Evolutionary conservation across 2,329 filamentous ascomycete species (phyloP), one percentile per base, ranked within the genome.

Genomic region (Dendryphion nanum): DNA sequence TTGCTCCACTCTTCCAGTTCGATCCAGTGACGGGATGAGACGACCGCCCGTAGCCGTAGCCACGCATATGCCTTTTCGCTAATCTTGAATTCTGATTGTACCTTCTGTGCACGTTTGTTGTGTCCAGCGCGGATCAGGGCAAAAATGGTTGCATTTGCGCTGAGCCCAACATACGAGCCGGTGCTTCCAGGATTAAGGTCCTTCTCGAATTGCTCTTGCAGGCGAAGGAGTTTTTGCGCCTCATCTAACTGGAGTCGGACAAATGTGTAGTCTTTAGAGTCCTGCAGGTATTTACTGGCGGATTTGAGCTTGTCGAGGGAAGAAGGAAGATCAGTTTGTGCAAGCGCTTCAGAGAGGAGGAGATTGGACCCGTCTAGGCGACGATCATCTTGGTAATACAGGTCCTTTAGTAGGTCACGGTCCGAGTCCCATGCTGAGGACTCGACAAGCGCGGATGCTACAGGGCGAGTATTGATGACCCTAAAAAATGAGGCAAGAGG

Each of bases 341-440:
- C 70, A 6, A 98, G 73, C 1, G 90, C 87, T 67, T 98, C 91
- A 15, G 82, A 81, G 12, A 98, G 73, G 42, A 97, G 86, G 2
- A 98, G 81, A 41, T 89, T 86, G 0, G 91, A 86, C 3, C 93
- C 89, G 48, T 97, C 93, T 4, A 89, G 73, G 3, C 90, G 81
- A 4, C 91, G 82, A 62, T 98, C 93, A 55, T 97, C 93, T 68
- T 97, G 93, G 63, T 98, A 98, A 70, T 93, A 98, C 3, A 98
- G 74, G 59, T 97, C 93, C 58, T 97, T 98, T 18, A 98, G 79
- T 16, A 98, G 67, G 37, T 86, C 82, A 1, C 79, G 77, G 53
- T 95, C 89, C 55, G 95, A 85, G 35, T 87, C 81, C 35, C 78
- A 74, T 0, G 93, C 91, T 0, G 84, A 85, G 2, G 89, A 79